Conservation (phyloP, 1,139 yeast genomes). For the Torulaspora pretoriensis region DNA sequence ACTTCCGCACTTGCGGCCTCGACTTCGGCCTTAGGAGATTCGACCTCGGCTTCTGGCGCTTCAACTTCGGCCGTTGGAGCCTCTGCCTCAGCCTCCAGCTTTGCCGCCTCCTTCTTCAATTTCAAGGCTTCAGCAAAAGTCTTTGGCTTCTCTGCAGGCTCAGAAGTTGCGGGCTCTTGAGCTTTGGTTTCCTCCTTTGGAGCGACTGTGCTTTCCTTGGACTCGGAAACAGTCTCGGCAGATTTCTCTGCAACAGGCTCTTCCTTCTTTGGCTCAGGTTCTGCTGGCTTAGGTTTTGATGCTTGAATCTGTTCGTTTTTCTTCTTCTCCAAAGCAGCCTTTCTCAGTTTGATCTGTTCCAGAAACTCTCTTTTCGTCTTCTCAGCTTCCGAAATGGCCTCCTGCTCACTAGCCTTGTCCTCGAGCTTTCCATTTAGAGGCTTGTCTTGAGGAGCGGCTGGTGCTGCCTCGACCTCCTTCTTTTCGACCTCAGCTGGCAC, state of each 20-base stretch:
- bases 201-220: neutral
- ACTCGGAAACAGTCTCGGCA: neutral
- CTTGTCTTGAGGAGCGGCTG: slow-evolving; percentile 12
- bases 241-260: slow-evolving; percentile 1
- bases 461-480: slow-evolving; percentile 13
- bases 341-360: slow-evolving; percentile 29
- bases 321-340: slow-evolving; percentile 27
- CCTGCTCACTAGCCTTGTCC: neutral
- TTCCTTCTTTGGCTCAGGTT: slow-evolving; percentile 2
- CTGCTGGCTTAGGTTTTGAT: slow-evolving; percentile 9
- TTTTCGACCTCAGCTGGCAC: slow-evolving; percentile 12
- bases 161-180: neutral
- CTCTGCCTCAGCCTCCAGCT: slow-evolving; percentile 1
- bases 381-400: slow-evolving; percentile 18
- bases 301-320: slow-evolving; percentile 19
- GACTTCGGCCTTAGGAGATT: slow-evolving; percentile 12
- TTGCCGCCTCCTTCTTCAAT: slow-evolving; percentile 4
- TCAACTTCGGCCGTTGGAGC: slow-evolving; percentile 3
- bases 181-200: slow-evolving; percentile 9
- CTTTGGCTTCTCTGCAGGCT: neutral
- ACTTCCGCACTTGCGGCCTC: slow-evolving; percentile 4
- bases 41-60: neutral
- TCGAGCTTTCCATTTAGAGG: neutral
- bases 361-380: slow-evolving; percentile 23
- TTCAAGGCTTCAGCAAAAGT: slow-evolving; percentile 7